Evolutionary conservation across 2,329 filamentous ascomycete species (phyloP), one percentile per base, ranked within the genome.

Genomic region (Lecanosticta acicola): DNA sequence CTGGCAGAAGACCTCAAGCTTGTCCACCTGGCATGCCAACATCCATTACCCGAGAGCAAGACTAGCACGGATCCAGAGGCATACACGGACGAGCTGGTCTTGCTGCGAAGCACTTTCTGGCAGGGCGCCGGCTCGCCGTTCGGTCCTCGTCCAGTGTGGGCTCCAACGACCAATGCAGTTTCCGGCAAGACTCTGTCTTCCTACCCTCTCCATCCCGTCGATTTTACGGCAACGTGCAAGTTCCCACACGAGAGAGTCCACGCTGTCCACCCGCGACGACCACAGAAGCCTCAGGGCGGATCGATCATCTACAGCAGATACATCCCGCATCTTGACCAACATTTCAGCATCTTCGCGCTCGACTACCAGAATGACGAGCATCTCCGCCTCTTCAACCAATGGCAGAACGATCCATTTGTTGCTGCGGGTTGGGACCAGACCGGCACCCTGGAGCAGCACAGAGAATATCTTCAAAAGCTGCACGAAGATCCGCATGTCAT

Each of bases 321-420:
- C 71, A 83, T 90, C 50, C 84, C 85, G 5, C 81, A 89, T 59
- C 72, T 90, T 33, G 72, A 80, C 50, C 83, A 90, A 71, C 84
- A 79, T 54, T 90, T 90, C 64, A 86, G 82, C 49, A 84, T 90
- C 72, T 73, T 85, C n/a, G 80, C 79, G 9, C 74, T 91, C 1
- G 82, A 90, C 63, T 85, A 78, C 66, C 60, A 73, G 24, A 71
- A 86, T 58, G 61, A 70, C 1, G 73, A 78, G 57, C 85, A 91
- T 66, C 68, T 90, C 41, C 68, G 72, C 13, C 72, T 87, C 3
- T 90, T 91, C 71, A 81, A 89, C 66, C 74, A 74, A 46, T 91
- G 86, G 86, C 85, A 89, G 67, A 91, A 91, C 60, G 85, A 90
- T 61, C 85, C 85, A 42, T 83, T 86, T 41, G 86, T 91, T 24